Base-by-base conservation (phyloP, 257 asterid species). In the Prunella vulgaris region DNA sequence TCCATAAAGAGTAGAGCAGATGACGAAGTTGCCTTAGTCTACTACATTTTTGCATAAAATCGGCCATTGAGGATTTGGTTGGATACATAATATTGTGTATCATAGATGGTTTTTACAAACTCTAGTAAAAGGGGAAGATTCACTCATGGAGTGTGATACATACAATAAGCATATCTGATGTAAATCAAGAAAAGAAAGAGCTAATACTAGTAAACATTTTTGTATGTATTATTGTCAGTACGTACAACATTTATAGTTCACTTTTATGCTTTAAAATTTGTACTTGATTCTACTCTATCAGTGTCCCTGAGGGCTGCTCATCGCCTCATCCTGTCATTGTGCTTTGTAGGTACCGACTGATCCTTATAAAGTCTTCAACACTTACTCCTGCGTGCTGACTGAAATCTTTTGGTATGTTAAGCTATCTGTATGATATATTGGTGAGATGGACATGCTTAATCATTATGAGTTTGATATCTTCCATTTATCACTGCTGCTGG, bases 1-100 rank as follows among this genome's bases (percentile, higher is more conserved):
- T 74, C 93, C 93, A 22, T 30, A 30, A 30, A 30, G 33, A 30
- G 33, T 2, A 30, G 33, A 30, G 5, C 33, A 30, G 33, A 30
- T 30, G 4, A 30, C 33, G 6, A 2, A 30, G 33, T 30, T 30
- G 33, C 33, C 33, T 30, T 30, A 4, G 33, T 30, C 33, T 30
- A 2, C 33, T 30, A 30, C 33, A 2, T 30, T 30, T 30, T 30
- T 30, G 33, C n/a, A n/a, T n/a, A n/a, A n/a, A n/a, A n/a, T n/a
- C n/a, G n/a, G n/a, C n/a, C n/a, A 27, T 4, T 27, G 32, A 27
- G 32, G 4, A 27, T 27, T 27, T 27, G 32, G 4, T 27, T 27
- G 32, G 32, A 27, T 27, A 27, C 32, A 27, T 27, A 4, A 4
- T 4, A 27, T 27, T n/a, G 32, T 4, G 4, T 30, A 30, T 30